phyloP scores from a whole-genome alignment of 1,139 yeast genomes.

The Trichomonascaceae sp. region DNA sequence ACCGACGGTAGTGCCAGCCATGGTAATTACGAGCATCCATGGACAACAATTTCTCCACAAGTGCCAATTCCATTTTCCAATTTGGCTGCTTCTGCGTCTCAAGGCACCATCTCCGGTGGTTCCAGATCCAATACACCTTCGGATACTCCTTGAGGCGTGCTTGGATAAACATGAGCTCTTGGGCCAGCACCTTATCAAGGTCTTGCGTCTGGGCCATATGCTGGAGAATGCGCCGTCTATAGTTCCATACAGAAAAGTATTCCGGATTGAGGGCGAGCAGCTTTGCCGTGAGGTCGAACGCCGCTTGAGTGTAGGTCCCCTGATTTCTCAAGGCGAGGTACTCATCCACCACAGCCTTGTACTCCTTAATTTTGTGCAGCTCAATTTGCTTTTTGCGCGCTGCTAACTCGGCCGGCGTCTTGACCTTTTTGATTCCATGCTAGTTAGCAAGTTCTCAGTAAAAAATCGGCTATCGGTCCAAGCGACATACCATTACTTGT shows the following conservation, averaged over 20 bases:
- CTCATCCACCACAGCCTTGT: conserved; percentile 33
- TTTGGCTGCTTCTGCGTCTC: conserved; percentile 39
- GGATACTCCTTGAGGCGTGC: conserved; percentile 53
- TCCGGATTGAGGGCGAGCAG: conserved; percentile 68
- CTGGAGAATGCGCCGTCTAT: conserved; percentile 44
- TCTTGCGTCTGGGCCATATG: conserved; percentile 11
- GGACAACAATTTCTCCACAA: conserved; percentile 55
- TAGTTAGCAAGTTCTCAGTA: conserved; percentile 7
- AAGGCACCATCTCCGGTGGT: conserved; percentile 79
- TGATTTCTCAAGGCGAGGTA: conserved; percentile 8
- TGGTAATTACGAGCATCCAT: conserved; percentile 78
- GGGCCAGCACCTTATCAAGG: conserved; percentile 31
- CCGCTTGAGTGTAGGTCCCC: conserved; percentile 26
- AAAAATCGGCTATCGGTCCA: no score
- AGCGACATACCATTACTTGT: no score
- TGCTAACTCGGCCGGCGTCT: conserved; percentile 42
- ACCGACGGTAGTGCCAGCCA: conserved; percentile 91
- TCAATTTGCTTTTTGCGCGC: conserved; percentile 33
- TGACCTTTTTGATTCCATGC: conserved; percentile 64
- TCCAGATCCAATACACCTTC: conserved; percentile 95
- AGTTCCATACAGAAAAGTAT: conserved; percentile 83
- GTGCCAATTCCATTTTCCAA: conserved; percentile 57
- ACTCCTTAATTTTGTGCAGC: conserved; percentile 42
- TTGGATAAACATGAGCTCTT: conserved; percentile 53
- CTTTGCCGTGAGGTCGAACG: conserved; percentile 41